phyloP scores from a whole-genome alignment of 2,329 filamentous ascomycete genomes.

The Alternaria consortialis region DNA sequence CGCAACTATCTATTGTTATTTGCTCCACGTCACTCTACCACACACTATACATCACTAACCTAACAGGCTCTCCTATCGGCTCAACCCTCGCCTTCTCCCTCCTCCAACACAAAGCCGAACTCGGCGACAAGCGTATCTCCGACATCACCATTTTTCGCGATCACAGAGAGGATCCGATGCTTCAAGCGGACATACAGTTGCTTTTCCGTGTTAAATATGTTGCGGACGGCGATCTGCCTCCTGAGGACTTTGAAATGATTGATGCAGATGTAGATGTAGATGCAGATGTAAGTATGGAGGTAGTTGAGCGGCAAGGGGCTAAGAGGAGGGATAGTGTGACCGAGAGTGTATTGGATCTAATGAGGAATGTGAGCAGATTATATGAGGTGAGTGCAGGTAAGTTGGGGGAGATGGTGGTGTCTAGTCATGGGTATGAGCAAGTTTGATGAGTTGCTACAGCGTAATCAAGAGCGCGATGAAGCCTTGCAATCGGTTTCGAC shows the following conservation, averaged over 20 bases:
- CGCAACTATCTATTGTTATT: no score
- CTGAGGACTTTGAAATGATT: background rate
- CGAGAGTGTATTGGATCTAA: background rate
- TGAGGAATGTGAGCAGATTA: background rate
- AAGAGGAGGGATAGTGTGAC: background rate
- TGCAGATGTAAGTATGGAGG: background rate
- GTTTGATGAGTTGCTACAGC: background rate
- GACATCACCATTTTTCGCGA: background rate
- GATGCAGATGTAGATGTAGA: background rate
- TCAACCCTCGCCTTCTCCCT: background rate
- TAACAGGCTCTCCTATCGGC: background rate
- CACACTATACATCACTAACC: no score
- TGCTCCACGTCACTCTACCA: no score
- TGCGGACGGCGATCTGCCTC: background rate
- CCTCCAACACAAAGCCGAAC: background rate
- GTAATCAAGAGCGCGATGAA: no score
- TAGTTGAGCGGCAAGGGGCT: background rate
- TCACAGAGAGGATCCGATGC: no score
- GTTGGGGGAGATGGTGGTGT: background rate
- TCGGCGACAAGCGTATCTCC: background rate
- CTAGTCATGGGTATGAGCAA: background rate
- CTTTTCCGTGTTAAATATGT: background rate
- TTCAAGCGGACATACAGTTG: background rate
- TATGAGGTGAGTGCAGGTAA: background rate
- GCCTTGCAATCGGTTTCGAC: no score